Percentiles rank a stretch among this genome's conserved stretches.
Conservation (phyloP, 192 early-diverging fungal species). For the Phycomyces nitens region DNA sequence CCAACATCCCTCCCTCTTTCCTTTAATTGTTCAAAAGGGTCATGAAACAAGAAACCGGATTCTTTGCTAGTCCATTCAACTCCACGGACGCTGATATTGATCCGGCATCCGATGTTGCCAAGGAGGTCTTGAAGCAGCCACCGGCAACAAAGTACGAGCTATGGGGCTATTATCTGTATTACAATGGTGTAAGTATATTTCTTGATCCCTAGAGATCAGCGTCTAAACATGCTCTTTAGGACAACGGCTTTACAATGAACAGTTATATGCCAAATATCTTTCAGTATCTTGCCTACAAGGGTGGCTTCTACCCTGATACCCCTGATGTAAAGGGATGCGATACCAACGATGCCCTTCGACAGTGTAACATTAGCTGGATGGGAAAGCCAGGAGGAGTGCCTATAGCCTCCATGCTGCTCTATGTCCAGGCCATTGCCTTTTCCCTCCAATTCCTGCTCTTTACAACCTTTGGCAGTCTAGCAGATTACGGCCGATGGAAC, state of each 20-base stretch:
- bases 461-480: conserved; percentile 35
- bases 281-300: conserved; percentile 24
- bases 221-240: conserved; percentile 3
- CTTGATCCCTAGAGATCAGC: not conserved
- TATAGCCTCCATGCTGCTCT: conserved; percentile 30
- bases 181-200: conserved; percentile 32
- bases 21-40: not conserved
- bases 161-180: conserved; percentile 36
- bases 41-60: conserved; percentile 2
- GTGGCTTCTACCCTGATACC: conserved; percentile 18
- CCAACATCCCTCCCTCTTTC: conserved; percentile 2
- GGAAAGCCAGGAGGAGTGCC: conserved; percentile 4
- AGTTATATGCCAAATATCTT: conserved; percentile 35
- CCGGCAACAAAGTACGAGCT: conserved; percentile 28
- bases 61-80: conserved; percentile 24
- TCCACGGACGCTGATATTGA: conserved; percentile 26
- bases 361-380: conserved; percentile 27
- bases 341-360: conserved; percentile 1
- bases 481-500: conserved; percentile 33
- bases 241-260: conserved; percentile 35
- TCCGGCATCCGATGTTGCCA: conserved; percentile 3
- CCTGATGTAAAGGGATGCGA: conserved; percentile 20
- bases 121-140: conserved; percentile 17
- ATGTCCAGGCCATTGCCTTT: conserved; percentile 38
- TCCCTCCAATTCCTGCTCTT: conserved; percentile 32